Conservation (phyloP, 1,284 basidiomycete genomes). For the Anthracocystis walkeri region DNA sequence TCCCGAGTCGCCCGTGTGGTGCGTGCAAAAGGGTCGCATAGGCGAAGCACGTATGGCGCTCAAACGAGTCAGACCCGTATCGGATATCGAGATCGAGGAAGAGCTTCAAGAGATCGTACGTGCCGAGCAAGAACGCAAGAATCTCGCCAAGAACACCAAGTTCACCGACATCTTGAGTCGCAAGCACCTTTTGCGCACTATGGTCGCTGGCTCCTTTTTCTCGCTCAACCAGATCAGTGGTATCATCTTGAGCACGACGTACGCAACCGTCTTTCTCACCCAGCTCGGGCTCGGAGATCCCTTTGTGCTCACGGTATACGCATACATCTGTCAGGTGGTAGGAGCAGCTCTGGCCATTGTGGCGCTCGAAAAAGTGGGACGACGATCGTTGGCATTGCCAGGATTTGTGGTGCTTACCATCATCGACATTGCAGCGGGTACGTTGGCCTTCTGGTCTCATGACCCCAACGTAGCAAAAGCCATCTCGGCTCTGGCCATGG, state of each 20-base stretch:
- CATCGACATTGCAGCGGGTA: constrained; percentile 53
- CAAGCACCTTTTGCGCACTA: constrained; percentile 49
- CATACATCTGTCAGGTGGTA: constrained; percentile 47
- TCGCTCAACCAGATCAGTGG: constrained; percentile 61
- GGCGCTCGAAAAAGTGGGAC: constrained; percentile 54
- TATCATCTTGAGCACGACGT: constrained; percentile 60
- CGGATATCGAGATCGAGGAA: constrained; percentile 47
- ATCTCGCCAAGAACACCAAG: constrained; percentile 36
- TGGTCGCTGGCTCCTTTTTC: constrained; percentile 60
- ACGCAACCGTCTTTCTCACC: constrained; percentile 56
- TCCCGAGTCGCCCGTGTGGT: constrained; percentile 56
- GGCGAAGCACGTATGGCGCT: constrained; percentile 49
- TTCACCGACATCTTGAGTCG: constrained; percentile 57
- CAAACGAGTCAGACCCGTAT: constrained; percentile 41
- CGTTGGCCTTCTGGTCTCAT: constrained; percentile 37
- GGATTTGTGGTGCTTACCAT: constrained; percentile 52
- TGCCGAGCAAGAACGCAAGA: constrained; percentile 54
- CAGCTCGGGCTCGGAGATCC: constrained; percentile 53
- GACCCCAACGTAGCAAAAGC: constrained; percentile 34
- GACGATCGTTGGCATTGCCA: constrained; percentile 49
- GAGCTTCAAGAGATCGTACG: constrained; percentile 49
- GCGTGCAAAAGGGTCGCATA: constrained; percentile 55
- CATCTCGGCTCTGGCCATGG: constrained; percentile 55
- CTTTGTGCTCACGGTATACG: constrained; percentile 55
- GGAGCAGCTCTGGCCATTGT: constrained; percentile 56